Conservation (phyloP, 257 asterid species). For the Solanum lignicaule region DNA sequence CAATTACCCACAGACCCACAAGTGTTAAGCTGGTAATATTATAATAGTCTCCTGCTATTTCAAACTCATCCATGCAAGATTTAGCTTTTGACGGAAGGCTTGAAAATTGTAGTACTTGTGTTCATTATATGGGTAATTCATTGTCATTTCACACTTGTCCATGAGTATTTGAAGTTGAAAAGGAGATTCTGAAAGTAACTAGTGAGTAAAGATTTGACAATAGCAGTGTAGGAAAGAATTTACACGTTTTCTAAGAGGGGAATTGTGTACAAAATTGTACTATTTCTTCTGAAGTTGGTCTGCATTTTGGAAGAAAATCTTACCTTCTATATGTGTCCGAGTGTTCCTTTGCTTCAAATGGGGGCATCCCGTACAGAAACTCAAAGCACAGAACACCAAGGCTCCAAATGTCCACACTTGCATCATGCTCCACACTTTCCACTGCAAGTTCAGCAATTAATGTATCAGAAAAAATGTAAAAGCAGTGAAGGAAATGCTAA, state of each 20-base stretch:
- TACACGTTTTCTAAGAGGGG: neutral
- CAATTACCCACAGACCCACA: neutral
- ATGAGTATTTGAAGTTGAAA: neutral
- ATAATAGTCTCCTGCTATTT: neutral
- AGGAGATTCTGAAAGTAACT: neutral
- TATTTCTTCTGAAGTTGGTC: neutral
- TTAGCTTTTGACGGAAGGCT: neutral
- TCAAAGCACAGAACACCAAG: slow-evolving; percentile 94
- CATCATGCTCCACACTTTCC: slow-evolving; percentile 93
- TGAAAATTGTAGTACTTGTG: neutral
- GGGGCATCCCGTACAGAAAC: slow-evolving; percentile 86
- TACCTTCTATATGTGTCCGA: slow-evolving; percentile 94
- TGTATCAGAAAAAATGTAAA: neutral
- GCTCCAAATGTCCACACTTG: slow-evolving; percentile 95
- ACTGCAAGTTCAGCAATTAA: slow-evolving; percentile 29
- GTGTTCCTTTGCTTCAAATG: slow-evolving; percentile 94
- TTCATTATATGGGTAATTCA: neutral
- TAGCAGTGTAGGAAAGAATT: neutral
- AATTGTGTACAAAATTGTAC: neutral
- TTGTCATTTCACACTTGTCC: neutral
- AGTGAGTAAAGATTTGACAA: neutral
- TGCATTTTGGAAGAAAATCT: neutral
- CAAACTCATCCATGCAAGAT: neutral
- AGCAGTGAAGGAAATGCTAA: neutral
- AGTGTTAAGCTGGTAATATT: neutral